These are phyloP conservation scores for Phytopythium helicoides DNA, from an alignment of 352 stramenopile species.

Conservation along the genomic window DNA sequence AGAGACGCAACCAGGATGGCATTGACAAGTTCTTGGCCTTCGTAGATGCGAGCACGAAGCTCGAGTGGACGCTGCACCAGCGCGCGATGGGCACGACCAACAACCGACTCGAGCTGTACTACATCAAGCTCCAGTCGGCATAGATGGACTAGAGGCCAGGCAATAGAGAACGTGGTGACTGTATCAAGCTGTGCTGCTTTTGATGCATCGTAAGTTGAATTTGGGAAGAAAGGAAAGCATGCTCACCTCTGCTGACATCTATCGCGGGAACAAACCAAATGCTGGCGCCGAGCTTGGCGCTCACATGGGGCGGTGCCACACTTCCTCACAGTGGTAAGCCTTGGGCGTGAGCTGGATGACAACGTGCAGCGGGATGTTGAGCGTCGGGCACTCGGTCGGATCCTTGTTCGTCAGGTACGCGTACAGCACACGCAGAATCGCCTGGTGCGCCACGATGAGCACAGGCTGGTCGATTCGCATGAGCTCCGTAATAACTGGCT, in stretches of 20 bases:
- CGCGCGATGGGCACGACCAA: slow-evolving; percentile 41
- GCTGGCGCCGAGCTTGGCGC: neutral
- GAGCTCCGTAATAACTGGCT: slow-evolving; percentile 97
- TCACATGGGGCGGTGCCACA: slow-evolving; percentile 89
- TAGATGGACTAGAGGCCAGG: slow-evolving; percentile 1
- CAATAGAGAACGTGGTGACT: no score
- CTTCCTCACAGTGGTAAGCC: slow-evolving; percentile 94
- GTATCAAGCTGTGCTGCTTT: no score
- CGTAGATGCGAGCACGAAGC: slow-evolving; percentile 39
- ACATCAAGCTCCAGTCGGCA: slow-evolving; percentile 18
- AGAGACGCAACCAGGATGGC: slow-evolving; percentile 76
- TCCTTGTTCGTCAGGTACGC: slow-evolving; percentile 95
- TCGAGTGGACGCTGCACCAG: slow-evolving; percentile 46
- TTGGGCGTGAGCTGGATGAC: slow-evolving; percentile 95
- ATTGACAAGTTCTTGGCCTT: slow-evolving; percentile 81
- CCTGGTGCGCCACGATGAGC: slow-evolving; percentile 94
- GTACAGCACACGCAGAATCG: slow-evolving; percentile 95
- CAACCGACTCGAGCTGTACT: slow-evolving; percentile 73
- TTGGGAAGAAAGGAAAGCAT: no score
- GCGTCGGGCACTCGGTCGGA: slow-evolving; percentile 90
- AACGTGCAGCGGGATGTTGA: slow-evolving; percentile 92
- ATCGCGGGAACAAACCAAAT: neutral
- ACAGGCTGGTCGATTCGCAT: slow-evolving; percentile 93
- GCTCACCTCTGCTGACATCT: neutral
- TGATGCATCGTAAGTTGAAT: neutral